Percentiles rank a stretch among this genome's conserved stretches.
These are phyloP conservation scores for Aciculosporium take DNA, from an alignment of 2,329 filamentous ascomycete genomes.

Conservation along the genomic window DNA sequence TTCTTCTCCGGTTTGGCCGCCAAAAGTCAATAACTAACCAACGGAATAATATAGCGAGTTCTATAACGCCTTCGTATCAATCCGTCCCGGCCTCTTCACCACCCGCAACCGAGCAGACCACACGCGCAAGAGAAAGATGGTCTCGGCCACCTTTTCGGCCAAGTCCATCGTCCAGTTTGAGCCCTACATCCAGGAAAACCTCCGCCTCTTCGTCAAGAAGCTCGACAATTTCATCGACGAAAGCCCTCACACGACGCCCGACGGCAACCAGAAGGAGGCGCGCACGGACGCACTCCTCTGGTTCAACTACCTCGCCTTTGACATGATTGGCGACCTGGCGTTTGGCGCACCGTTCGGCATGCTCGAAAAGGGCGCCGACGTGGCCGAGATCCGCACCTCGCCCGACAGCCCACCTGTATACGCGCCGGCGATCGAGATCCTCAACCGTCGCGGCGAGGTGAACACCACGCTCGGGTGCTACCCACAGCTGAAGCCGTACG, in stretches of 20 bases:
- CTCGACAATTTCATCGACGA: constrained; percentile 49
- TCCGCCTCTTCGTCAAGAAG: constrained; percentile 57
- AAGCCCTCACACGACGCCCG: constrained; percentile 31
- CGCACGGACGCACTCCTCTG: constrained; percentile 62
- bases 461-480: constrained; percentile 64
- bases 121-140: constrained; percentile 75
- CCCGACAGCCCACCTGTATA: constrained; percentile 50
- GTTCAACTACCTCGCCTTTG: constrained; percentile 46
- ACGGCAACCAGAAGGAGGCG: constrained; percentile 46
- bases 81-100: constrained; percentile 76
- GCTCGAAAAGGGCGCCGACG: constrained; percentile 61
- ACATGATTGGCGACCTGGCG: constrained; percentile 33
- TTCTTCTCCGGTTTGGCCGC: too few species aligned
- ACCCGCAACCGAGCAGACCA: constrained; percentile 72
- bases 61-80: constrained; percentile 85
- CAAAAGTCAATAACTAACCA: too few species aligned
- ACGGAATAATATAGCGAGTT: constrained; percentile 45
- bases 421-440: constrained; percentile 69
- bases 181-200: constrained; percentile 72
- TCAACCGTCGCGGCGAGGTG: constrained; percentile 80
- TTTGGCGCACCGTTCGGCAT: constrained; percentile 46
- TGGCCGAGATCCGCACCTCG: constrained; percentile 55
- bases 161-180: constrained; percentile 77
- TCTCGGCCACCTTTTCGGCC: constrained; percentile 73
- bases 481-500: constrained; percentile 63